Conservation (phyloP, 208 protist species). For the Trypanosoma theileri region DNA sequence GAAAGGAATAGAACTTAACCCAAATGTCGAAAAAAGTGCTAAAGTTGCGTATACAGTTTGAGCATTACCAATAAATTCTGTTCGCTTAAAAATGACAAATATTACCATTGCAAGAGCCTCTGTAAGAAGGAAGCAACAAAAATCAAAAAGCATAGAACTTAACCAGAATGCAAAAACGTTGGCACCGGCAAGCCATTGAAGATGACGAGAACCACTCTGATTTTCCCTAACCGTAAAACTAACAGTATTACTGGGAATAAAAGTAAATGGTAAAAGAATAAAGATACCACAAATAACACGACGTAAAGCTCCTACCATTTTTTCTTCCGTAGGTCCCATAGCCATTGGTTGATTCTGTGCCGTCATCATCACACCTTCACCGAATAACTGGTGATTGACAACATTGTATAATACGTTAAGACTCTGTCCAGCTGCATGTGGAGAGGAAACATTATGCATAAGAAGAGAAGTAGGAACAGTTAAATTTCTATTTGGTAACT, state of each 20-base stretch:
- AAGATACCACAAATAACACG: constrained; percentile 76
- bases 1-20: constrained; percentile 61
- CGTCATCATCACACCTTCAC: constrained; percentile 29
- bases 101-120: constrained; percentile 60
- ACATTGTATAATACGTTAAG: constrained; percentile 63
- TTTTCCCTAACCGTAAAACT: constrained; percentile 80
- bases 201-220: constrained; percentile 67
- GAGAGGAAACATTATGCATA: constrained; percentile 62
- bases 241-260: constrained; percentile 81
- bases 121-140: constrained; percentile 60
- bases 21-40: constrained; percentile 73
- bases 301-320: constrained; percentile 47
- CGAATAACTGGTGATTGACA: constrained; percentile 49
- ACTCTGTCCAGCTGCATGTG: constrained; percentile 54
- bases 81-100: constrained; percentile 67
- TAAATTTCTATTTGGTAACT: constrained; percentile 26
- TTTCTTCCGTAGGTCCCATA: constrained; percentile 57
- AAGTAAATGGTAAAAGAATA: constrained; percentile 76
- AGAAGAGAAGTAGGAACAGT: constrained; percentile 40
- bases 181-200: constrained; percentile 82
- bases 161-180: constrained; percentile 73
- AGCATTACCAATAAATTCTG: constrained; percentile 55
- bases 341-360: constrained; percentile 66
- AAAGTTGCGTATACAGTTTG: constrained; percentile 49
- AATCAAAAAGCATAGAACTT: constrained; percentile 78